These are phyloP conservation scores for Calocybe cyanea DNA, from an alignment of 768 basidiomycete genomes.

Conservation along the genomic window DNA sequence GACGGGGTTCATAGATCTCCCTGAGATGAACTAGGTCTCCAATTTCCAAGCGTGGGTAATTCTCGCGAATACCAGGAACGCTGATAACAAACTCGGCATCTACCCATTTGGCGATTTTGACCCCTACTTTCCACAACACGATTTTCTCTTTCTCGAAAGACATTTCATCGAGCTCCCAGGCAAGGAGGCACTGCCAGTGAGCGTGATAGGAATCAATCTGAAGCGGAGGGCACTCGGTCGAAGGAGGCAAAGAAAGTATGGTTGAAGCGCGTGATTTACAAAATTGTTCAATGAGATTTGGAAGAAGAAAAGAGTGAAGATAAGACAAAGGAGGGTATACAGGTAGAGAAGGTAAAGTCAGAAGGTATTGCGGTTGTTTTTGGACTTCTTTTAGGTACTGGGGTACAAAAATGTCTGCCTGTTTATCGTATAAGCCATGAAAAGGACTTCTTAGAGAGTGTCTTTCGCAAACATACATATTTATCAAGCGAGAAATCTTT, in stretches of 20 bases:
- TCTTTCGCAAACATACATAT: constrained; percentile 31
- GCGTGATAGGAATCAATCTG: constrained; percentile 28
- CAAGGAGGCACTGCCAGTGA: constrained; percentile 40
- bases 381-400: constrained; percentile 48
- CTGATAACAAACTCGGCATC: constrained; percentile 33
- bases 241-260: constrained; percentile 27
- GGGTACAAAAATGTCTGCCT: constrained; percentile 48
- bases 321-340: constrained; percentile 39
- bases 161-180: constrained; percentile 42
- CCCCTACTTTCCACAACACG: constrained; percentile 37
- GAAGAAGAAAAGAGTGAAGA: constrained; percentile 36
- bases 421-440: constrained; percentile 1
- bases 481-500: constrained; percentile 34
- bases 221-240: constrained; percentile 23
- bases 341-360: constrained; percentile 37
- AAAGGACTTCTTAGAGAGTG: background rate
- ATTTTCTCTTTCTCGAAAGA: constrained; percentile 38
- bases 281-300: constrained; percentile 30
- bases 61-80: constrained; percentile 37
- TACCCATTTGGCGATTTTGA: constrained; percentile 34
- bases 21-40: constrained; percentile 44
- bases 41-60: constrained; percentile 37
- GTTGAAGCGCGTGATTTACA: constrained; percentile 19
- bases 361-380: constrained; percentile 38
- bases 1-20: constrained; percentile 29